Base-by-base conservation (phyloP, 441 rosid genomes). In the Gossypium laxum region DNA sequence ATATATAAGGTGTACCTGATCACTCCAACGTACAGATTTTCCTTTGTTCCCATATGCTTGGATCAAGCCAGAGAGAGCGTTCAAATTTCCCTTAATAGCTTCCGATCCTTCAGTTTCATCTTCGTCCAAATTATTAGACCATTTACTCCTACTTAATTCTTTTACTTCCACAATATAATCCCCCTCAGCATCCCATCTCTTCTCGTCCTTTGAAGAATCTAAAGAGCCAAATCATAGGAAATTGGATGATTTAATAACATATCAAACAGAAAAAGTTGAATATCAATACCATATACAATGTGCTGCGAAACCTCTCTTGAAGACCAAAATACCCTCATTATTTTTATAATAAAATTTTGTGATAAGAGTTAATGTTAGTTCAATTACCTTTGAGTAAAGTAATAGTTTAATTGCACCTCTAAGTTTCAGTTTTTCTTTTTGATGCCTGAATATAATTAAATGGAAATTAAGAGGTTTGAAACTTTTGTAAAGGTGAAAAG, bases 11-110 rank as follows among this genome's bases (percentile, higher is more conserved):
- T 48, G 71, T 79, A 93, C 98, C 96, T 88, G 86, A 73, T 93
- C 98, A 43, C 96, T 86, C 98, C 97, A 91, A 60, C 73, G 87
- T 69, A 93, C 90, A 70, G 91, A 82, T 84, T 93, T 91, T 65
- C 84, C 80, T 76, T 80, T 78, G 77, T 77, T 80, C 22, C 77
- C 74, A 76, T 81, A 74, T 28, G 82, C 81, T 74, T 76, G 88
- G 69, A 78, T 81, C 82, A 86, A 80, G 51, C 85, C 83, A 55
- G 92, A 83, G 45, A 75, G 76, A 26, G 87, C 79, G 79, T 82
- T 87, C 34, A 74, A 56, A 70, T 81, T 81, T 62, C 83, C 67
- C 81, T 78, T 85, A 14, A 17, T 11, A 52, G 69, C 70, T 64
- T 56, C 12, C 43, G 81, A 75, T 41, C 80, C 75, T 67, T 88